Evolutionary conservation across 176 grass and related monocot genomes (phyloP).

Genomic region (Phoenix dactylifera): DNA sequence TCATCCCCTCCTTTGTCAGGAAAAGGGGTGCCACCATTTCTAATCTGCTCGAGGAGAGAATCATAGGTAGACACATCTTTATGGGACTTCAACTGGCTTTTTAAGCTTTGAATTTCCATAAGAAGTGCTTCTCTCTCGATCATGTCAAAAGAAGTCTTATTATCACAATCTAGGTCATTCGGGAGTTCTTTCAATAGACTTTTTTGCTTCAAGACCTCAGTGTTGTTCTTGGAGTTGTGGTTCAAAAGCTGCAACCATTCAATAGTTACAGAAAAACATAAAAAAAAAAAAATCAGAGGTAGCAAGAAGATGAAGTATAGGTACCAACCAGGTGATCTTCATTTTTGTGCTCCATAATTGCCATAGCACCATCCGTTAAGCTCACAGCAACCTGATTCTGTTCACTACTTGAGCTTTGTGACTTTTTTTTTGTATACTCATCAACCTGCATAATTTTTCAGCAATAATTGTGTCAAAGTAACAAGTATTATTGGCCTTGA

Average conservation of each 20-base stretch:
- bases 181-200: too few species aligned
- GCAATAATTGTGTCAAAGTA: too few species aligned
- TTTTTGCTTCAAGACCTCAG: too few species aligned
- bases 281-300: too few species aligned
- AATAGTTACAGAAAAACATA: too few species aligned
- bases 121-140: constrained; percentile 38
- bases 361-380: background rate
- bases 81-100: constrained; percentile 33
- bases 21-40: constrained; percentile 31
- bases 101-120: constrained; percentile 41
- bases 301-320: too few species aligned
- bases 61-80: constrained; percentile 20
- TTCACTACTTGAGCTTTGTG: constrained; percentile 8
- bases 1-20: constrained; percentile 34
- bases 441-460: constrained; percentile 37
- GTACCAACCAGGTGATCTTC: constrained; percentile 1
- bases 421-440: constrained; percentile 35
- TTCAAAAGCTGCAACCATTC: too few species aligned
- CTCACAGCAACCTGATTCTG: background rate
- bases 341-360: constrained; percentile 12
- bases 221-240: too few species aligned
- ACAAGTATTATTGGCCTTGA: too few species aligned
- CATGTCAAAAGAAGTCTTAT: constrained; percentile 5
- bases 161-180: constrained; percentile 4
- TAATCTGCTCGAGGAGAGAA: constrained; percentile 74